Evolutionary conservation across 495 filamentous ascomycete genomes (phyloP), one percentile per base, ranked within the genome.

Genomic region (Penicillium parvum): DNA sequence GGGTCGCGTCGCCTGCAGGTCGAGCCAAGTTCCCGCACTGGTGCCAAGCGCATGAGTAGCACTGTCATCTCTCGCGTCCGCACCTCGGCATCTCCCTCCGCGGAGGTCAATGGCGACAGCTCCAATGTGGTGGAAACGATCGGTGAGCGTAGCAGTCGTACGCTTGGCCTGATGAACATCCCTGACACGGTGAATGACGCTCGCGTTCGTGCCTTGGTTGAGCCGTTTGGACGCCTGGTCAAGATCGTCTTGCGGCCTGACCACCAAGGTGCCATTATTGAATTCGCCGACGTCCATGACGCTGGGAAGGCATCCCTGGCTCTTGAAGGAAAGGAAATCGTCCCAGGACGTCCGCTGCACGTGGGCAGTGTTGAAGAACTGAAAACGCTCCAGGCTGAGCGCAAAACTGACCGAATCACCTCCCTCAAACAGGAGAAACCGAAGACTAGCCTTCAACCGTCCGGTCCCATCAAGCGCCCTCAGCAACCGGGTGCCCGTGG

Each of bases 191-290:
- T 84, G 45, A 85, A 82, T 37, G 76, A 81, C 45, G 73, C 77
- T 7, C 77, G 79, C 1, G 72, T 85, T 38, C 73, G 71, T n/a
- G 64, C 71, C 10, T 61, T 84, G 15, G 68, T 83, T 7, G 83
- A 86, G 44, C 74, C 77, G 8, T 76, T 66, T 35, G 79, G 77
- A 15, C 60, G 63, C 16, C 55, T 82, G 15, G 60, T 75, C 43
- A 78, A 81, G 56, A 67, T 84, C 22, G 53, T 71, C 10, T 57
- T 84, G 27, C 72, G 78, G 27, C 88, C 88, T 2, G 77, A 87
- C 37, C 85, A 92, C 44, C 78, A 82, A 49, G 91, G 92, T n/a
- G 92, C 90, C 7, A 83, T 90, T 37, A 73, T 96, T 30, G 92
- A 97, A 57, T 95, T 82, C 55, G 69, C 66, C 7, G 80, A 86